Conservation (phyloP, 805 yeast species). For the Kregervanrija fluxuum region DNA sequence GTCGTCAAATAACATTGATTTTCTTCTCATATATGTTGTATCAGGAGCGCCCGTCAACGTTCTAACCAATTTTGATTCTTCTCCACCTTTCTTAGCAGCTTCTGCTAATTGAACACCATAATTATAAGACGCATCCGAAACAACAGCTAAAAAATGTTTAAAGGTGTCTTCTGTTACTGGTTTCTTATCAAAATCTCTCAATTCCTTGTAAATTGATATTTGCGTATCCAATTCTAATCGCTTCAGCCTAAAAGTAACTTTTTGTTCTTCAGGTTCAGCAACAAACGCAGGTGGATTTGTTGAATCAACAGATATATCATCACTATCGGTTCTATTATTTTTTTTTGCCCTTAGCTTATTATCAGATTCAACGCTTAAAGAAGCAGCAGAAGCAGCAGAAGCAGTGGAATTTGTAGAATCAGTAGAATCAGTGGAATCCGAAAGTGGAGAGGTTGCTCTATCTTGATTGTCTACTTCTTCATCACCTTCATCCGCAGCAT, state of each 20-base stretch:
- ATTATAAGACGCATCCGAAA: constrained; percentile 27
- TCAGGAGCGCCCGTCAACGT: constrained; percentile 36
- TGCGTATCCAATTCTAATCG: constrained; percentile 20
- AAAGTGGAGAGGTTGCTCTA: background rate
- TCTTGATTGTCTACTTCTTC: constrained; percentile 8
- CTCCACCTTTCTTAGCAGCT: constrained; percentile 30
- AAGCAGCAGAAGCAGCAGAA: background rate
- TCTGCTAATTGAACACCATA: constrained; percentile 30
- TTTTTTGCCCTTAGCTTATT: background rate
- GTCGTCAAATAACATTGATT: constrained; percentile 25
- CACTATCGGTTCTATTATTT: constrained; percentile 5
- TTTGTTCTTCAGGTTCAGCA: background rate
- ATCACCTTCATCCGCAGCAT: constrained; percentile 3
- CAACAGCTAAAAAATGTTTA: constrained; percentile 22
- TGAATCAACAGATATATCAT: constrained; percentile 16
- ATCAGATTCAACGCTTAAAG: background rate
- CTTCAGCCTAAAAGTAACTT: constrained; percentile 17
- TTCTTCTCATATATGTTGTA: constrained; percentile 16
- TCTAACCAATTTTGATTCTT: constrained; percentile 34
- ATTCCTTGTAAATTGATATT: constrained; percentile 19
- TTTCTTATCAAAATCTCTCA: constrained; percentile 15
- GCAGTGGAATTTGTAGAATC: background rate
- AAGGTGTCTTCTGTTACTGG: constrained; percentile 23
- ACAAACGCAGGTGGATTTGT: constrained; percentile 10
- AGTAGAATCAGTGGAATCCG: background rate